Evolutionary conservation across 2,329 filamentous ascomycete genomes (phyloP).

Genomic region (Penicillium sp.): DNA sequence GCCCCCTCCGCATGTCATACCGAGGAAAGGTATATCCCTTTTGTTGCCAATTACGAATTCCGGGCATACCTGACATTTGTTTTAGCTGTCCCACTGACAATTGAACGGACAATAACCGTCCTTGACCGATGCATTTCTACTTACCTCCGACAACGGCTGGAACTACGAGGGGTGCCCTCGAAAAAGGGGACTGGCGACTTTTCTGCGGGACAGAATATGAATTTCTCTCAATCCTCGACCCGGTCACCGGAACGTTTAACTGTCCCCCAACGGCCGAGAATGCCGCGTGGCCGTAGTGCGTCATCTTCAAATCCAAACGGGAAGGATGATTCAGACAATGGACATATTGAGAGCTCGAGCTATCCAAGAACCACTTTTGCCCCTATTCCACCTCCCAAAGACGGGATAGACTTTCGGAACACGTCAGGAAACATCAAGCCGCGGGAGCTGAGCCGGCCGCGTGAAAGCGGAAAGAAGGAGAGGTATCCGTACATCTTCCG

Average conservation of each 20-base stretch:
- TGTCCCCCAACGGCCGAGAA: conserved; percentile 21
- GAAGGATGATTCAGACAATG: conserved; percentile 15
- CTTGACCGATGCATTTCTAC: conserved; percentile 59
- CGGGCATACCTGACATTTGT: conserved; percentile 3
- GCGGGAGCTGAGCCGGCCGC: conserved; percentile 25
- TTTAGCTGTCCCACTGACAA: conserved; percentile 57
- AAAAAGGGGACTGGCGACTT: conserved; percentile 20
- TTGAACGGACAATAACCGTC: conserved; percentile 64
- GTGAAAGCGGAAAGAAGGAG: conserved; percentile 46
- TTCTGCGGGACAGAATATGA: conserved; percentile 20
- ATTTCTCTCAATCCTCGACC: conserved; percentile 15
- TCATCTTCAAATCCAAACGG: conserved; percentile 32
- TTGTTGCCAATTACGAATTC: conserved; percentile 4
- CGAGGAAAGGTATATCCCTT: conserved; percentile 31
- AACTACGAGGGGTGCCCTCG: conserved; percentile 29
- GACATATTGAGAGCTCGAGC: conserved; percentile 22
- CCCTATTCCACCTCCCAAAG: conserved; percentile 21
- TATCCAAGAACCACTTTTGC: conserved; percentile 24
- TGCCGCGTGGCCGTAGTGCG: conserved; percentile 33
- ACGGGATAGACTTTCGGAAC: conserved; percentile 29
- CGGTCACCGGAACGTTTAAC: conserved; percentile 25
- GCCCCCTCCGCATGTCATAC: conserved; percentile 19
- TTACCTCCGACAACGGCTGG: conserved; percentile 53
- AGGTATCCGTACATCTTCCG: conserved; percentile 66
- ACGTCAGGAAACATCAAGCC: conserved; percentile 27